These are phyloP conservation scores for Xylaria grammica DNA, from an alignment of 495 filamentous ascomycete genomes.

Conservation along the genomic window DNA sequence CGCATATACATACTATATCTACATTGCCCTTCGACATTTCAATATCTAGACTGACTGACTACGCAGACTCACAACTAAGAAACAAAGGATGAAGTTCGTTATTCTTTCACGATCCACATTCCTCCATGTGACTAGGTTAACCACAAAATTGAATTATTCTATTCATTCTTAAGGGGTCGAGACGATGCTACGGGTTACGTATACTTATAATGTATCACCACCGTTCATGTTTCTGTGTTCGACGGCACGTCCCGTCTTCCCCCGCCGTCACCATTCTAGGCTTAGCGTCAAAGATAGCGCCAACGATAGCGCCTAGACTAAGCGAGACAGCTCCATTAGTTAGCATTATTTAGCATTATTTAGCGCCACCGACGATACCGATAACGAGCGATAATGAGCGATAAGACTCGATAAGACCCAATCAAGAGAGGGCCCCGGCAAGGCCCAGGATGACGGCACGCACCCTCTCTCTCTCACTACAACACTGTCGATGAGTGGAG, in stretches of 20 bases:
- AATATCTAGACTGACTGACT: too few species aligned
- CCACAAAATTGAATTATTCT: too few species aligned
- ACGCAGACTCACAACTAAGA: background rate
- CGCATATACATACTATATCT: too few species aligned
- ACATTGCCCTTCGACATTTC: too few species aligned
- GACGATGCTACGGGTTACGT: too few species aligned
- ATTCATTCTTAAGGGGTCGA: too few species aligned
- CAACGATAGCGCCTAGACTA: too few species aligned
- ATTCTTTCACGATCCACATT: background rate
- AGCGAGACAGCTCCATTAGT: too few species aligned
- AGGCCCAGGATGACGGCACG: slow-evolving; percentile 15
- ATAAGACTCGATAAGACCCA: slow-evolving; percentile 18
- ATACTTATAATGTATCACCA: background rate
- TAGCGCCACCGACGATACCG: slow-evolving; percentile 2
- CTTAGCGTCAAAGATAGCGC: background rate
- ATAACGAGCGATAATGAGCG: slow-evolving; percentile 20
- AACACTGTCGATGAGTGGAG: background rate
- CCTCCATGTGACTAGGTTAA: background rate
- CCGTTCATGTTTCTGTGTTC: background rate
- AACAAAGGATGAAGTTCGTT: background rate
- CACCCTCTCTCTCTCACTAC: background rate
- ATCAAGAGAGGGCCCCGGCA: background rate
- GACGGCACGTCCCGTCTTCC: background rate
- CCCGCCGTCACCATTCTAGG: background rate
- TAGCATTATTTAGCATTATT: too few species aligned